Evolutionary conservation across 2,329 filamentous ascomycete genomes (phyloP).

Genomic region (Parasarocladium wereldwijsianum): DNA sequence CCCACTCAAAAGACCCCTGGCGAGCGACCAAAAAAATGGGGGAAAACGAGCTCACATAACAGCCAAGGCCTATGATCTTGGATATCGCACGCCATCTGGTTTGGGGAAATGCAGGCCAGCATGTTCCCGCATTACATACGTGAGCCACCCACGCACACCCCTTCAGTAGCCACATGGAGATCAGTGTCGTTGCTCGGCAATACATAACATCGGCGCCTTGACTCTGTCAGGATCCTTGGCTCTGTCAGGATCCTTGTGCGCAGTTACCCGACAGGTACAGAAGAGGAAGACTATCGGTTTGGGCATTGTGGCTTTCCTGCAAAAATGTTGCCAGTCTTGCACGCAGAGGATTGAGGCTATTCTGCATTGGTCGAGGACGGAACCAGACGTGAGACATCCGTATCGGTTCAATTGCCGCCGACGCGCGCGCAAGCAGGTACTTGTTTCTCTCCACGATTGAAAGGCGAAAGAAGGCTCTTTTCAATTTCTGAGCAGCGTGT

Average conservation of each 20-base stretch:
- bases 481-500: no score
- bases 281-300: background rate
- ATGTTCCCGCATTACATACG: no score
- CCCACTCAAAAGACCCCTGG: background rate
- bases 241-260: background rate
- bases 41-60: background rate
- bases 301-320: background rate
- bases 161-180: background rate
- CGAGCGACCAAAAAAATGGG: background rate
- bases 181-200: constrained; percentile 1
- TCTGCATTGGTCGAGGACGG: background rate
- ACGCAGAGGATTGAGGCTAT: background rate
- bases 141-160: background rate
- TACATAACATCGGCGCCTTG: constrained; percentile 1
- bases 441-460: no score
- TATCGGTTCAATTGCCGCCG: background rate
- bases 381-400: constrained; percentile 1
- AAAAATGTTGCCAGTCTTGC: background rate
- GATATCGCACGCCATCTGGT: background rate
- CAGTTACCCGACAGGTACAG: background rate
- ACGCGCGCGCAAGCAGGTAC: no score
- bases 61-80: constrained; percentile 1
- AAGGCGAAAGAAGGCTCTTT: no score
- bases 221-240: no score
- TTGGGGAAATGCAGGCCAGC: background rate